These are phyloP conservation scores for Phoma sp. DNA, from an alignment of 2,329 filamentous ascomycete species.

Conservation along the genomic window DNA sequence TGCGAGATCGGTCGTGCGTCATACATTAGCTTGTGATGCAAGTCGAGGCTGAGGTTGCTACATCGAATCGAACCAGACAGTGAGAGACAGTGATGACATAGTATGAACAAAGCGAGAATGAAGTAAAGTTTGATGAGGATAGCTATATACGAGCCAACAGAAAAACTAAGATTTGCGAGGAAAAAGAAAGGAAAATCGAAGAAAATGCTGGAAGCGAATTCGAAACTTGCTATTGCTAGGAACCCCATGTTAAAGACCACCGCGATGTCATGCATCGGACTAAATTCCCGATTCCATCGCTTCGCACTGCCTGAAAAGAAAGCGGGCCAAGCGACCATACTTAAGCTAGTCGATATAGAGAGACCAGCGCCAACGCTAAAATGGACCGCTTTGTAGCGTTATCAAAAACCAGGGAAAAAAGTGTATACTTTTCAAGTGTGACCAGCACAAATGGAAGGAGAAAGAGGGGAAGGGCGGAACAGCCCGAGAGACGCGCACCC, in stretches of 20 bases:
- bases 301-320: conserved; percentile 1
- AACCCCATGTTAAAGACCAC: not conserved
- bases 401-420: conserved; percentile 5
- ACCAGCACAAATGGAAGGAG: conserved; percentile 12
- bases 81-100: not conserved
- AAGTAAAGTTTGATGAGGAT: conserved; percentile 5
- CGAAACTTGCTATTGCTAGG: not conserved
- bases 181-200: not conserved
- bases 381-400: conserved; percentile 7
- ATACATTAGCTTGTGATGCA: not conserved
- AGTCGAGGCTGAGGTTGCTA: not conserved
- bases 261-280: conserved; percentile 4
- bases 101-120: not conserved
- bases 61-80: not conserved
- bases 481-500: conserved; percentile 12
- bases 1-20: conserved; percentile 10
- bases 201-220: not conserved
- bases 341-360: conserved; percentile 5
- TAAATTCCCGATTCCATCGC: conserved; percentile 1
- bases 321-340: conserved; percentile 7
- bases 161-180: not conserved
- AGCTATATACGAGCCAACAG: conserved; percentile 1
- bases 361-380: conserved; percentile 21
- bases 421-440: conserved; percentile 16
- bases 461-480: not conserved